Base-by-base conservation (phyloP, 495 filamentous ascomycete species). In the Paragyromitra xinjiangensis region DNA sequence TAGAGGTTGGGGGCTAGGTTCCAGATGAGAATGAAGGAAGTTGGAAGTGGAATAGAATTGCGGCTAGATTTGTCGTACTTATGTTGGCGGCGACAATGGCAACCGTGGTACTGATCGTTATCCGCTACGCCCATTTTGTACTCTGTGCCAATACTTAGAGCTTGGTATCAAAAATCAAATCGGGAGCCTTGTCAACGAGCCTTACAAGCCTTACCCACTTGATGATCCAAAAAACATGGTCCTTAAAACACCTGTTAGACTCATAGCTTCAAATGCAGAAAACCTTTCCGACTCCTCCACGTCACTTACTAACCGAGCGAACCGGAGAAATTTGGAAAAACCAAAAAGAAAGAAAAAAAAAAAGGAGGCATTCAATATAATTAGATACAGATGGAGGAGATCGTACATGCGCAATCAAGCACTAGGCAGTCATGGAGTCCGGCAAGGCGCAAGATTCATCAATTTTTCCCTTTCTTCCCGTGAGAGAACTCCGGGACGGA, bases 281-380 rank as follows among this genome's bases (percentile, higher is more conserved):
- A 77, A 45, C 73, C 48, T 50, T 71, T 58, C 68, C 67, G 58
- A 45, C 50, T 63, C 34, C 24, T 59, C 50, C 72, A 62, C 65
- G 72, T 69, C 72, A 75, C 64, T 48, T 64, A 64, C 59, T 77
- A 77, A 73, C 73, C 73, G 73, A 76, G 61, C 59, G 29, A 72
- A 76, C 67, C 67, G 40, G 73, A 61, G 68, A 65, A 65, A 72
- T 51, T 42, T 14, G 6, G 44, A 6, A 62, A 50, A 50, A 39
- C 42, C 24, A 45, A 39, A 48, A 73, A 74, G 4, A 34, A 34
- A 34, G 34, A 39, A 48, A 73, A 74, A 34, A 34, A 34, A 34
- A 34, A 34, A 3, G 29, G 29, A 34, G 34, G 1, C 19, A 69
- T 45, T 63, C 19, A 19, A 63, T 61, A 75, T 69, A 63, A 75